These are phyloP conservation scores for Penicillium fuscoglaucum DNA, from an alignment of 2,329 filamentous ascomycete genomes.

Conservation along the genomic window DNA sequence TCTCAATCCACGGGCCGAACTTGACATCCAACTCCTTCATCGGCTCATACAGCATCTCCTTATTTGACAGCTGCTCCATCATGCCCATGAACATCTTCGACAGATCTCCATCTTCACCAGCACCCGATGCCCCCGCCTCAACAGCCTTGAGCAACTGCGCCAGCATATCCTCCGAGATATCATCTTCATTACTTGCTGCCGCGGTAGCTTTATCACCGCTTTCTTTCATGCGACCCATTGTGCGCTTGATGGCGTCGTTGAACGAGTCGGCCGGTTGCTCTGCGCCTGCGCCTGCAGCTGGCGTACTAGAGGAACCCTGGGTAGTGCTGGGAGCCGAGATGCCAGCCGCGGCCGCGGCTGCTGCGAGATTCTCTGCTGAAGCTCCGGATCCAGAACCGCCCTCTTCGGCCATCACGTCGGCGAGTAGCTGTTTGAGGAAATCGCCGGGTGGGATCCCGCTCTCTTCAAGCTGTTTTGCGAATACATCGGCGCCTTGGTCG, in stretches of 20 bases:
- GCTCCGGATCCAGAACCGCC: slow-evolving; percentile 10
- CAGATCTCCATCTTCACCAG: slow-evolving; percentile 76
- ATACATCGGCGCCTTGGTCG: slow-evolving; percentile 37
- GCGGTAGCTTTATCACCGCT: slow-evolving; percentile 84
- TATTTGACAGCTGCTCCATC: slow-evolving; percentile 99
- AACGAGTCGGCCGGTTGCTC: slow-evolving; percentile 66
- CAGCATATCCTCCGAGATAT: slow-evolving; percentile 75
- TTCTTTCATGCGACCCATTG: slow-evolving; percentile 93
- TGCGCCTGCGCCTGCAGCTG: slow-evolving; percentile 10
- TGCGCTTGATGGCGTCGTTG: slow-evolving; percentile 87
- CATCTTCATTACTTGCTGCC: slow-evolving; percentile 61
- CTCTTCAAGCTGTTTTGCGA: slow-evolving; percentile 39
- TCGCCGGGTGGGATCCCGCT: slow-evolving; percentile 37
- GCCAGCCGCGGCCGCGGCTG: slow-evolving; percentile 20
- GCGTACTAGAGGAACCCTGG: background rate
- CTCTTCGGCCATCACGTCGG: slow-evolving; percentile 37
- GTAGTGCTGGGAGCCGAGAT: background rate
- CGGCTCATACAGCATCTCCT: slow-evolving; percentile 96
- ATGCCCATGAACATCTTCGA: slow-evolving; percentile 94
- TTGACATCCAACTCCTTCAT: slow-evolving; percentile 97
- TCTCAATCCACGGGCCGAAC: slow-evolving; percentile 83
- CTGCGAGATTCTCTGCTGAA: slow-evolving; percentile 23
- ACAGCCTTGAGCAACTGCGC: slow-evolving; percentile 92
- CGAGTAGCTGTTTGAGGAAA: slow-evolving; percentile 39
- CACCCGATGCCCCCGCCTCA: slow-evolving; percentile 60